A percentile compares a stretch with the other conserved stretches of the same genome.
Conservation (phyloP, 192 early-diverging fungal genomes). For the Jimgerdemannia flammicorona region DNA sequence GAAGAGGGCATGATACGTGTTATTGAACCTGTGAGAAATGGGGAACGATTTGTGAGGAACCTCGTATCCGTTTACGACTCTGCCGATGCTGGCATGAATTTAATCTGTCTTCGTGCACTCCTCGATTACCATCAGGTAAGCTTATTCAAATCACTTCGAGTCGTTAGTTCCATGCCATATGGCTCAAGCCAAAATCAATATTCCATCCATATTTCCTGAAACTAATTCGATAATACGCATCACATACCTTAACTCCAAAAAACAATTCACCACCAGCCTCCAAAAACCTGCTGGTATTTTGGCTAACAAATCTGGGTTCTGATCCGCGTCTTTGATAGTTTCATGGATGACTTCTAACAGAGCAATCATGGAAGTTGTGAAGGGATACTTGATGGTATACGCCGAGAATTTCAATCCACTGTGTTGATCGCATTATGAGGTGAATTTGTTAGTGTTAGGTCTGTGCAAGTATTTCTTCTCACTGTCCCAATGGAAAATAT, state of each 20-base stretch:
- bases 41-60: too few species aligned
- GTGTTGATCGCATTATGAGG: background rate
- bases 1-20: slow-evolving; percentile 29
- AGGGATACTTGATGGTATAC: slow-evolving; percentile 5
- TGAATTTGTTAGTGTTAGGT: background rate
- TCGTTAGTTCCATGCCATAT: too few species aligned
- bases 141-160: too few species aligned
- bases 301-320: slow-evolving; percentile 10
- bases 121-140: too few species aligned
- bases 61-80: too few species aligned
- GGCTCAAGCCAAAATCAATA: too few species aligned
- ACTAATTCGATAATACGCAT: background rate
- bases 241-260: slow-evolving; percentile 27
- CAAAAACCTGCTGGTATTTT: slow-evolving; percentile 24
- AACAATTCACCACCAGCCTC: slow-evolving; percentile 28
- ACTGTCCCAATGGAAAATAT: too few species aligned
- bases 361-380: slow-evolving; percentile 17
- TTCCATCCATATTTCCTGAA: background rate
- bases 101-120: too few species aligned
- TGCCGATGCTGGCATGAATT: too few species aligned
- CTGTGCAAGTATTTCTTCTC: too few species aligned
- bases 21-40: slow-evolving; percentile 13
- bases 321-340: slow-evolving; percentile 9
- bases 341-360: slow-evolving; percentile 21
- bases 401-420: background rate